Conservation (phyloP, 1,139 yeast species). For the Taiozyma onychis region DNA sequence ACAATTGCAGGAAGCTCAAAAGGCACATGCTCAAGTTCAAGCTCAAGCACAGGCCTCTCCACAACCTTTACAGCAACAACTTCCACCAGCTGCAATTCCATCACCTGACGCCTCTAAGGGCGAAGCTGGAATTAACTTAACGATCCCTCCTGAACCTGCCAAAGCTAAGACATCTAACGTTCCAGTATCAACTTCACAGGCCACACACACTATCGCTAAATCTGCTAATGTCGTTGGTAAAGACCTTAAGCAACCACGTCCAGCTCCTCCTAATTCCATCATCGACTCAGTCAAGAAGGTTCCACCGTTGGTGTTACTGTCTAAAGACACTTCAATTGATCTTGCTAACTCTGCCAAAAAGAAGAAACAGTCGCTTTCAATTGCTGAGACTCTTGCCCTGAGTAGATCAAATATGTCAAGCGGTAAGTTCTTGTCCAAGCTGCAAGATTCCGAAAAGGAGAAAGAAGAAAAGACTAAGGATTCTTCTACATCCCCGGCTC, state of each 20-base stretch:
- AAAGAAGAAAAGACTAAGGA: neutral
- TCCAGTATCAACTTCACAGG: neutral
- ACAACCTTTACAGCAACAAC: neutral
- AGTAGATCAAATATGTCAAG: conserved; percentile 41
- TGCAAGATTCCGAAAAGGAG: conserved; percentile 13
- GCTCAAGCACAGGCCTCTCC: neutral
- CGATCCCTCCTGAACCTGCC: neutral
- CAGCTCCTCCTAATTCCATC: conserved; percentile 18
- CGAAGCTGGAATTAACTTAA: neutral
- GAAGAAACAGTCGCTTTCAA: conserved; percentile 34
- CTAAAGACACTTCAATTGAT: conserved; percentile 22
- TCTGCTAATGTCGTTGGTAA: neutral
- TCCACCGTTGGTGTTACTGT: conserved; percentile 16
- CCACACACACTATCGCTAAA: neutral
- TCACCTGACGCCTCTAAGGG: neutral
- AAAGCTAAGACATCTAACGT: neutral
- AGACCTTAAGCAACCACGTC: conserved; percentile 15
- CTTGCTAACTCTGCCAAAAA: conserved; percentile 18
- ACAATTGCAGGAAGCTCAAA: conserved; percentile 10
- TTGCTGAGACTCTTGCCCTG: conserved; percentile 60
- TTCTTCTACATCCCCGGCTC: neutral
- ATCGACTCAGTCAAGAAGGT: conserved; percentile 19
- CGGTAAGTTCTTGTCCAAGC: conserved; percentile 23
- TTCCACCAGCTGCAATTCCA: neutral
- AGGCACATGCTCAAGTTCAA: conserved; percentile 1